phyloP scores from a whole-genome alignment of 1,139 yeast species.

The Yamadazyma spencermartinsiae region DNA sequence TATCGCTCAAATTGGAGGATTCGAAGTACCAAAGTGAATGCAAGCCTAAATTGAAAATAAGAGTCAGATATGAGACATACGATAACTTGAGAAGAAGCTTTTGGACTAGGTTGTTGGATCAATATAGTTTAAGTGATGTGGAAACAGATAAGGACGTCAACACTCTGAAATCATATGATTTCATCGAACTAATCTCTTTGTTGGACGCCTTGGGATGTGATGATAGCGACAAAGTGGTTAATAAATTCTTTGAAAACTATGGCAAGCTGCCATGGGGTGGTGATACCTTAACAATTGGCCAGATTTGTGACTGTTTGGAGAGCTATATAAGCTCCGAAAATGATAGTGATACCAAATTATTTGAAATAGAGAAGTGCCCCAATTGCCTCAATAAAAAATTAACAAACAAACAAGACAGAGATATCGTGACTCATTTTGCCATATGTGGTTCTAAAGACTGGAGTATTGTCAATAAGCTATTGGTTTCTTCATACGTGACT shows the following conservation, averaged over 20 bases:
- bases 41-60: constrained; percentile 56
- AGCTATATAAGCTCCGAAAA: constrained; percentile 26
- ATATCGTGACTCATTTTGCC: constrained; percentile 82
- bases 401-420: constrained; percentile 56
- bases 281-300: constrained; percentile 55
- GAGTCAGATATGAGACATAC: constrained; percentile 71
- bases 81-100: constrained; percentile 62
- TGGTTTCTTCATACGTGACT: constrained; percentile 73
- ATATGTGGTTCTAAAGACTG: constrained; percentile 81
- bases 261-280: constrained; percentile 52
- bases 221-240: constrained; percentile 48
- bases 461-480: constrained; percentile 64
- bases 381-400: constrained; percentile 67
- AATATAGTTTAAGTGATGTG: constrained; percentile 41
- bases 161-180: constrained; percentile 38
- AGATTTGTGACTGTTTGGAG: constrained; percentile 59
- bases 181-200: constrained; percentile 56
- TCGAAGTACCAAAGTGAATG: constrained; percentile 38
- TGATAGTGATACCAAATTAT: constrained; percentile 38
- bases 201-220: constrained; percentile 65
- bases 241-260: constrained; percentile 42
- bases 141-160: constrained; percentile 18
- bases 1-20: constrained; percentile 36
- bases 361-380: constrained; percentile 72
- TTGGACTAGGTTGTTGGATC: constrained; percentile 65